Conservation (phyloP, 352 stramenopile species). For the Phytophthora europaea region DNA sequence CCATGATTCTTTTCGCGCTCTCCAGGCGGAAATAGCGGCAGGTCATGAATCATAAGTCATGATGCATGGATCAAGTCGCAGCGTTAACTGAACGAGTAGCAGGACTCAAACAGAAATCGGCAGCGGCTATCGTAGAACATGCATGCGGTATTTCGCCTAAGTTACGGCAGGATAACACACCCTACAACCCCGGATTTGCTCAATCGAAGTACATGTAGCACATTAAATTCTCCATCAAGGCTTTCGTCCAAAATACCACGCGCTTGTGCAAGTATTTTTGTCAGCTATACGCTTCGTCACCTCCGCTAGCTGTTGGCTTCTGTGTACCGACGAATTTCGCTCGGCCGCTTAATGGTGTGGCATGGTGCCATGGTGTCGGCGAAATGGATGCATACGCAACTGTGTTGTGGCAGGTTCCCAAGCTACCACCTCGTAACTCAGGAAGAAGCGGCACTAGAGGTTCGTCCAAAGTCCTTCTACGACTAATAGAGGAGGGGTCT, state of each 20-base stretch:
- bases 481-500: too few relatives aligned
- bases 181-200: background rate
- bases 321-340: background rate
- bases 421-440: conserved; percentile 44
- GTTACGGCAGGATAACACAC: background rate
- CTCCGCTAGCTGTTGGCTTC: background rate
- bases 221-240: background rate
- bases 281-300: conserved; percentile 3
- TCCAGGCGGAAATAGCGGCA: too few relatives aligned
- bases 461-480: conserved; percentile 3
- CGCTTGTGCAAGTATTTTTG: conserved; percentile 22
- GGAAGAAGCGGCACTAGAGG: conserved; percentile 44
- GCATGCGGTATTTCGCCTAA: background rate
- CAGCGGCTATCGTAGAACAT: background rate
- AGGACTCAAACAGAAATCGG: background rate
- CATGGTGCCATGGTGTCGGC: conserved; percentile 34
- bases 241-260: background rate
- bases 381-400: conserved; percentile 45
- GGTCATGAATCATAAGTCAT: too few relatives aligned
- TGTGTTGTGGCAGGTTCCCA: conserved; percentile 65
- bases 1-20: too few relatives aligned
- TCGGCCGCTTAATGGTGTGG: background rate
- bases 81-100: background rate
- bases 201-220: background rate
- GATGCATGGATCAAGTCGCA: background rate